Evolutionary conservation across 1,139 yeast species (phyloP).

Genomic region (Candida sanyaensis): DNA sequence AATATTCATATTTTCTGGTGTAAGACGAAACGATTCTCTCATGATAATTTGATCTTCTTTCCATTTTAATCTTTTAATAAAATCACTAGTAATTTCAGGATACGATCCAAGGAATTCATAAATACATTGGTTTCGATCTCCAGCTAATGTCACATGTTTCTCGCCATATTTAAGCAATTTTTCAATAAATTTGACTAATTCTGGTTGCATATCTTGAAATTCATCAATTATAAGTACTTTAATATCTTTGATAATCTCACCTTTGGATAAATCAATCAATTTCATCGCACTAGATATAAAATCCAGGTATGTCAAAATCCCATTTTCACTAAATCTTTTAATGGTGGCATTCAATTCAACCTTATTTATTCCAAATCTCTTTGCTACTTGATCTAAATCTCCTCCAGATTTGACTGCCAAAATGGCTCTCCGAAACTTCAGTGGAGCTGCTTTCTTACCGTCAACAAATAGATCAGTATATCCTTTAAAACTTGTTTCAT

Average conservation of each 20-base stretch:
- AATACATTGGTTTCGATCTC: conserved; percentile 74
- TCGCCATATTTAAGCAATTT: conserved; percentile 30
- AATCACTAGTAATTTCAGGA: conserved; percentile 27
- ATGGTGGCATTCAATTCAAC: conserved; percentile 22
- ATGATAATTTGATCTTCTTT: conserved; percentile 32
- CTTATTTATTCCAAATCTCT: conserved; percentile 23
- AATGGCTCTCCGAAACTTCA: conserved; percentile 33
- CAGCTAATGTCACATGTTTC: conserved; percentile 65
- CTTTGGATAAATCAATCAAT: conserved; percentile 22
- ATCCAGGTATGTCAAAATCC: conserved; percentile 40
- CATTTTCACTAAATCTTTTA: conserved; percentile 27
- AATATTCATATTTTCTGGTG: conserved; percentile 53
- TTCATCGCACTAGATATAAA: conserved; percentile 32
- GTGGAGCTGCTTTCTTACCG: conserved; percentile 27
- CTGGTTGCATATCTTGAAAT: conserved; percentile 68
- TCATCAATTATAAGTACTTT: conserved; percentile 65
- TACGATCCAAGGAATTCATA: conserved; percentile 65
- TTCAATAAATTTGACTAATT: conserved; percentile 48
- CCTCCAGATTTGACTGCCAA: conserved; percentile 32
- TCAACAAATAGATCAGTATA: conserved; percentile 22
- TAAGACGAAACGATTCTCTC: conserved; percentile 56
- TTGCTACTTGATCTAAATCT: conserved; percentile 26
- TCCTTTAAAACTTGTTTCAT: conserved; percentile 53
- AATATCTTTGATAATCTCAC: conserved; percentile 24
- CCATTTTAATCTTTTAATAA: conserved; percentile 26